Conservation (phyloP, 768 basidiomycete species). For the Cystobasidium ongulense region DNA sequence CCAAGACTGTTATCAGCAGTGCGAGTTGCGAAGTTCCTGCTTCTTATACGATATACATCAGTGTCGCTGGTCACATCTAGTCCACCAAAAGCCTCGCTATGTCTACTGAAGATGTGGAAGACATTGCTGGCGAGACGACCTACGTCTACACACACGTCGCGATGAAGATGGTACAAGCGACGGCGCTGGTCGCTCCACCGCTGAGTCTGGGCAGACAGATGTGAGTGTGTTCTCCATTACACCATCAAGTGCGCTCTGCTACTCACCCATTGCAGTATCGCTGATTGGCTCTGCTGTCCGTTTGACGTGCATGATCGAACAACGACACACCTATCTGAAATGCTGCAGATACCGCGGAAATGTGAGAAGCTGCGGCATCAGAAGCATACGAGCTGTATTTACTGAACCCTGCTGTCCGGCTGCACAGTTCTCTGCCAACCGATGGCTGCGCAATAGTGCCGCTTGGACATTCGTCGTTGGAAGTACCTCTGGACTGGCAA, state of each 20-base stretch:
- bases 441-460: slow-evolving; percentile 29
- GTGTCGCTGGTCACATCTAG: not conserved
- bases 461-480: slow-evolving; percentile 24
- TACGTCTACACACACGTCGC: slow-evolving; percentile 28
- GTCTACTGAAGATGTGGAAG: slow-evolving; percentile 4
- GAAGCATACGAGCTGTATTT: too few relatives aligned
- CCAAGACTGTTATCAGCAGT: too few relatives aligned
- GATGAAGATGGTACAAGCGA: slow-evolving; percentile 27
- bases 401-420: not conserved
- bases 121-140: not conserved
- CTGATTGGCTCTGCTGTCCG: not conserved
- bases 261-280: not conserved
- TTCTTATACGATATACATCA: not conserved
- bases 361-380: not conserved
- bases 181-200: slow-evolving; percentile 13
- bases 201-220: slow-evolving; percentile 11
- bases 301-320: not conserved
- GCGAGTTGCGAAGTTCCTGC: too few relatives aligned
- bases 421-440: slow-evolving; percentile 21
- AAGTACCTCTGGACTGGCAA: slow-evolving; percentile 14
- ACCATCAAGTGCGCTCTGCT: too few relatives aligned
- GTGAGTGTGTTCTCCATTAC: not conserved
- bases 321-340: not conserved
- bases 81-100: not conserved
- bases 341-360: slow-evolving; percentile 17